These are phyloP conservation scores for Arachnopeziza araneosa DNA, from an alignment of 2,329 filamentous ascomycete genomes.

Conservation along the genomic window DNA sequence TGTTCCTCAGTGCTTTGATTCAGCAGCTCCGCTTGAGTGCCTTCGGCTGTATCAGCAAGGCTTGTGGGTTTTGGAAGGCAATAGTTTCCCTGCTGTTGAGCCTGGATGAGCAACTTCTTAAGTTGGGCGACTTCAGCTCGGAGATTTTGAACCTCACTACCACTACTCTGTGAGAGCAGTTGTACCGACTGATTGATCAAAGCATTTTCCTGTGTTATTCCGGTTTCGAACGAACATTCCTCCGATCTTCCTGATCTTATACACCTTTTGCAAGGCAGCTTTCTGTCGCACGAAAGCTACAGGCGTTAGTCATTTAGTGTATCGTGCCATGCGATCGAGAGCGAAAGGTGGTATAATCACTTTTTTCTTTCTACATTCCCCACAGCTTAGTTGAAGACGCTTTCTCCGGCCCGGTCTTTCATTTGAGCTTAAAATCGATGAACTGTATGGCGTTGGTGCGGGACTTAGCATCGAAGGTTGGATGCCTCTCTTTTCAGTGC, in stretches of 20 bases:
- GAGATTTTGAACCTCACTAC: slow-evolving; percentile 13
- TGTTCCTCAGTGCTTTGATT: neutral
- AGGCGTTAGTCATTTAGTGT: neutral
- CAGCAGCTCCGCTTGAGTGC: neutral
- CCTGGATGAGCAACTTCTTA: slow-evolving; percentile 7
- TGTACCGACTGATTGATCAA: neutral
- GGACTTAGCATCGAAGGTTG: neutral
- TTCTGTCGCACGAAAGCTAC: slow-evolving; percentile 9
- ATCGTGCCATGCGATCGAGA: neutral
- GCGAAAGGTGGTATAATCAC: neutral
- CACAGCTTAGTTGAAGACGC: slow-evolving; percentile 9
- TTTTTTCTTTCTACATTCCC: slow-evolving; percentile 21
- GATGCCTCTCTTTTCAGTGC: neutral
- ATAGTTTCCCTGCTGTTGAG: neutral
- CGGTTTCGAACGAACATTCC: slow-evolving; percentile 7
- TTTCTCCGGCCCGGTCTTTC: slow-evolving; percentile 9
- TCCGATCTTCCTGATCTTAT: slow-evolving; percentile 6
- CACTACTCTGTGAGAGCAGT: neutral
- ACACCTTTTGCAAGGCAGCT: slow-evolving; percentile 9
- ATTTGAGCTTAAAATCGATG: neutral
- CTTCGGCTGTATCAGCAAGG: neutral
- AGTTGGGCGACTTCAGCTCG: slow-evolving; percentile 8
- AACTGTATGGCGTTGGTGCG: neutral
- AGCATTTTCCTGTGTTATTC: neutral
- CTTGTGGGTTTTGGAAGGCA: neutral